Evolutionary conservation across 768 basidiomycete genomes (phyloP).

Genomic region (Lactarius quietus): DNA sequence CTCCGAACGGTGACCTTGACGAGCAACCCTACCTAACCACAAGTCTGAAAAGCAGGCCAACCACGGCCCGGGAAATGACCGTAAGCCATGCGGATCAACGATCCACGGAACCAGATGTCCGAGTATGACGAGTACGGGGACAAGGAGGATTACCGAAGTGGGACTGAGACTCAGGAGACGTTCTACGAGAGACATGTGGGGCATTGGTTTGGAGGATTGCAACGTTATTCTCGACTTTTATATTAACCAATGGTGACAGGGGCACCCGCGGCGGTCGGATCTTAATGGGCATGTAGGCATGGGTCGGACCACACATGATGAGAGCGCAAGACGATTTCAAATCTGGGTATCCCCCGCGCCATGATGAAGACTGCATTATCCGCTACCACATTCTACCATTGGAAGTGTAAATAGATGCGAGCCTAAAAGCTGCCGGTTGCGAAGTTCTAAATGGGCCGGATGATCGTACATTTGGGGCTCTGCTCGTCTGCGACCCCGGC

Average conservation of each 20-base stretch:
- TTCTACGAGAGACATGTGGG: constrained; percentile 11
- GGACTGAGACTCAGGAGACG: background rate
- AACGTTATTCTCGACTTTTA: background rate
- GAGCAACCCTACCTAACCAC: constrained; percentile 39
- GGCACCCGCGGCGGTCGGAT: background rate
- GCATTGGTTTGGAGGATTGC: background rate
- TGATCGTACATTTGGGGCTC: no score
- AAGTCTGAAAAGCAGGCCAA: constrained; percentile 37
- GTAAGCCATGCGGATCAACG: constrained; percentile 32
- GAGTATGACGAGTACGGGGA: constrained; percentile 27
- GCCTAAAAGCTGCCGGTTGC: background rate
- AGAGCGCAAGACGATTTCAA: background rate
- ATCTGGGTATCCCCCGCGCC: background rate
- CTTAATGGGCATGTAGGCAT: background rate
- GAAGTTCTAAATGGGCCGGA: background rate
- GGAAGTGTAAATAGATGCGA: background rate
- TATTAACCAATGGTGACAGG: constrained; percentile 4
- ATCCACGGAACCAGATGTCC: constrained; percentile 37
- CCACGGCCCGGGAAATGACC: constrained; percentile 40
- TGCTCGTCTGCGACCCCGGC: background rate
- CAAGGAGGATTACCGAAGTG: constrained; percentile 1
- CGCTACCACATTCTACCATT: background rate
- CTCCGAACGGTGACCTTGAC: constrained; percentile 35
- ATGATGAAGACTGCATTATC: background rate
- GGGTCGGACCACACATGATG: background rate